Evolutionary conservation across 257 asterid genomes (phyloP).

Genomic region (Solanum clarkiae): DNA sequence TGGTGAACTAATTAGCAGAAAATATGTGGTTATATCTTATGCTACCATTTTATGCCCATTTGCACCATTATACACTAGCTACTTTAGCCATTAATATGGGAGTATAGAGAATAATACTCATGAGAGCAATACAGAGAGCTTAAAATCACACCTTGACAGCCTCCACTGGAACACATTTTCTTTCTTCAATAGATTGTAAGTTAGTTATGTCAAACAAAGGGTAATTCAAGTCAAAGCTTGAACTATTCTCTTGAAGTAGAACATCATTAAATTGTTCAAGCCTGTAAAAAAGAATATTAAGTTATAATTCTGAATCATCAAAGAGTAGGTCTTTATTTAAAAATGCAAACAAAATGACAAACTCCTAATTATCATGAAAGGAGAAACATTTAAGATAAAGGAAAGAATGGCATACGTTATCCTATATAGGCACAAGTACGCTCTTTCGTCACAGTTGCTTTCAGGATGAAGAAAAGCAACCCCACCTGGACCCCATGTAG

Average conservation of each 20-base stretch:
- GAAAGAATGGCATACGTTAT: constrained; percentile 54
- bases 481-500: constrained; percentile 96
- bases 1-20: background rate
- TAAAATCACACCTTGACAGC: constrained; percentile 40
- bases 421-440: constrained; percentile 64
- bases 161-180: constrained; percentile 37
- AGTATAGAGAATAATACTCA: background rate
- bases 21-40: background rate
- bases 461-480: constrained; percentile 88
- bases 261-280: constrained; percentile 92
- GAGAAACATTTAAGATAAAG: background rate
- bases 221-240: constrained; percentile 25
- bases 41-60: background rate
- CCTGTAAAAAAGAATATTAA: constrained; percentile 23
- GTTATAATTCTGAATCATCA: background rate
- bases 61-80: background rate
- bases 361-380: background rate
- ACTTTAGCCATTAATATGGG: background rate
- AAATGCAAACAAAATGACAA: background rate
- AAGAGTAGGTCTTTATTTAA: background rate
- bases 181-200: constrained; percentile 41
- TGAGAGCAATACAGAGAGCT: background rate
- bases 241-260: constrained; percentile 61
- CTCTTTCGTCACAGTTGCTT: constrained; percentile 44
- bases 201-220: constrained; percentile 54